These are phyloP conservation scores for Postia placenta DNA, from an alignment of 768 basidiomycete genomes.

Conservation along the genomic window DNA sequence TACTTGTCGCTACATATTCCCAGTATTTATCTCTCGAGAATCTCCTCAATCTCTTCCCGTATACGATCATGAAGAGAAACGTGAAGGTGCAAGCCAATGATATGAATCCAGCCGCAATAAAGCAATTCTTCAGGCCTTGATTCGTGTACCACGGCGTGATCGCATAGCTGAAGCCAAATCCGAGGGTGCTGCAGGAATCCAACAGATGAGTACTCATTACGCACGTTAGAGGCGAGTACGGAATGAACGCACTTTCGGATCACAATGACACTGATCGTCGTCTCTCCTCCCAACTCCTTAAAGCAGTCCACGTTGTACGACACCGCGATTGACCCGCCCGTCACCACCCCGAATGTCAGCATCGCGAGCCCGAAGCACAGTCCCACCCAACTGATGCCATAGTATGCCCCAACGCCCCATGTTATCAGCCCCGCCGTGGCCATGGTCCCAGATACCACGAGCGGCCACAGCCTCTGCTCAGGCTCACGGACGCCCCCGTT, in stretches of 20 bases:
- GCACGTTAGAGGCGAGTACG: too few species aligned
- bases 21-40: background rate
- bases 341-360: background rate
- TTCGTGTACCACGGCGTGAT: background rate
- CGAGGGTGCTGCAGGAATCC: background rate
- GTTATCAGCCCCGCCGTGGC: conserved; percentile 14
- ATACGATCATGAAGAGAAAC: background rate
- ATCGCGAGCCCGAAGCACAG: background rate
- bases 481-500: conserved; percentile 16
- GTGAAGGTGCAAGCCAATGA: background rate
- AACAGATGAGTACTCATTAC: too few species aligned
- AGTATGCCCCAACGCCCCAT: background rate
- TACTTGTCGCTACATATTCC: too few species aligned
- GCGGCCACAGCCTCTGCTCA: conserved; percentile 21
- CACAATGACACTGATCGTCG: background rate
- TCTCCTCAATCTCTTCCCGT: background rate
- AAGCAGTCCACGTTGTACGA: background rate
- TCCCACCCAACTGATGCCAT: background rate
- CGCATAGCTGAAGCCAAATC: background rate
- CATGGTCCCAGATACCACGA: conserved; percentile 16
- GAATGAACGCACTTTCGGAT: background rate
- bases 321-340: background rate
- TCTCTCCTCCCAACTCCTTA: background rate
- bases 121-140: background rate
- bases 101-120: background rate